Percentiles rank a stretch among this genome's conserved stretches.
Evolutionary conservation across 2,329 filamentous ascomycete species (phyloP).

Genomic region (Endoconidiophora laricicola): DNA sequence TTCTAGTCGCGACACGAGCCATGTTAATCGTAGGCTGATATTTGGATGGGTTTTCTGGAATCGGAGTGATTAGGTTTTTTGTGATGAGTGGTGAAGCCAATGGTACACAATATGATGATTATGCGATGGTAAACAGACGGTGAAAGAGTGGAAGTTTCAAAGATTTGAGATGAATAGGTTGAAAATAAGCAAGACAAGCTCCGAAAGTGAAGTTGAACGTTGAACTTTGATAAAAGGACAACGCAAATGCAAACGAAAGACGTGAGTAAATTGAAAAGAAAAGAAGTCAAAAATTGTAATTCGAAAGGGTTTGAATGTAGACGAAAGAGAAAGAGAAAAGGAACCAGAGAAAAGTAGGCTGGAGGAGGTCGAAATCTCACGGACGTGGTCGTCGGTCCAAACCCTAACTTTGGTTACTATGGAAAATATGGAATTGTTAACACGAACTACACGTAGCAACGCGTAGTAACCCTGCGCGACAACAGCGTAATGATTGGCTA

Average conservation of each 20-base stretch:
- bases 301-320: background rate
- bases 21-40: slow-evolving; percentile 3
- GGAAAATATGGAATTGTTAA: slow-evolving; percentile 1
- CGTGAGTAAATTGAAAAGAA: background rate
- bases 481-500: background rate
- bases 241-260: background rate
- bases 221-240: background rate
- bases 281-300: background rate
- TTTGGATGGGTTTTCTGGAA: background rate
- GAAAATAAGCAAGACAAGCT: background rate
- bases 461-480: background rate
- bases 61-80: too few species aligned
- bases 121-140: background rate
- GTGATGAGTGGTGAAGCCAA: too few species aligned
- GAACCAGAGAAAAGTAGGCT: background rate
- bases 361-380: background rate
- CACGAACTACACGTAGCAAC: background rate
- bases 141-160: background rate
- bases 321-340: background rate
- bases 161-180: background rate
- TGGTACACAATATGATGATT: too few species aligned
- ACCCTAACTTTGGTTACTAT: background rate
- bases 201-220: background rate
- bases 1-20: slow-evolving; percentile 12
- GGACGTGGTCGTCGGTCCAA: too few species aligned